These are phyloP conservation scores for Pleurotus ostreatus DNA, from an alignment of 768 basidiomycete genomes.

Conservation along the genomic window DNA sequence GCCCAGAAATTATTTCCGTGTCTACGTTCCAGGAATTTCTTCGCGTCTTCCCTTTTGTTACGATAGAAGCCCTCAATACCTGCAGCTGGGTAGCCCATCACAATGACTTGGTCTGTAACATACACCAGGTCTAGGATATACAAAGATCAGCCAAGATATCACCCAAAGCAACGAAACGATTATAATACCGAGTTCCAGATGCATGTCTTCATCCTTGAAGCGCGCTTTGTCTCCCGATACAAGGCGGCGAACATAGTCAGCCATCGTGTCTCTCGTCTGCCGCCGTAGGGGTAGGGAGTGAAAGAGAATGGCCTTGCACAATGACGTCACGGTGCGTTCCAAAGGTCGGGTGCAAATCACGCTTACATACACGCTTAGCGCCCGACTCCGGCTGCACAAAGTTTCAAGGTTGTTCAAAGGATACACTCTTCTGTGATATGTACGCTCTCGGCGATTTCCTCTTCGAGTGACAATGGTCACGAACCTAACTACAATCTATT, in stretches of 20 bases:
- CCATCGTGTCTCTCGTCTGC: slow-evolving; percentile 31
- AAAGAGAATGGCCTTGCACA: no score
- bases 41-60: slow-evolving; percentile 72
- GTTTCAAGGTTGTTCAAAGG: no score
- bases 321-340: no score
- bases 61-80: slow-evolving; percentile 80
- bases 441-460: background rate
- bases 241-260: slow-evolving; percentile 63
- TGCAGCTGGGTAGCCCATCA: slow-evolving; percentile 81
- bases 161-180: slow-evolving; percentile 8
- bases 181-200: slow-evolving; percentile 63
- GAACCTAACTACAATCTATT: no score
- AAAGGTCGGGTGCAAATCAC: no score
- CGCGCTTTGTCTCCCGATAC: slow-evolving; percentile 83
- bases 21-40: slow-evolving; percentile 66
- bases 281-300: no score
- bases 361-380: no score
- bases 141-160: background rate
- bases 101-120: slow-evolving; percentile 71
- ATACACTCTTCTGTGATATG: background rate
- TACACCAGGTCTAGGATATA: slow-evolving; percentile 51
- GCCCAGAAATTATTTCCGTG: slow-evolving; percentile 75
- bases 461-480: background rate
- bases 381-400: no score
- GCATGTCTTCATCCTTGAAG: slow-evolving; percentile 62